Conservation (phyloP, 2,329 filamentous ascomycete genomes). For the Metarhizium robertsii region DNA sequence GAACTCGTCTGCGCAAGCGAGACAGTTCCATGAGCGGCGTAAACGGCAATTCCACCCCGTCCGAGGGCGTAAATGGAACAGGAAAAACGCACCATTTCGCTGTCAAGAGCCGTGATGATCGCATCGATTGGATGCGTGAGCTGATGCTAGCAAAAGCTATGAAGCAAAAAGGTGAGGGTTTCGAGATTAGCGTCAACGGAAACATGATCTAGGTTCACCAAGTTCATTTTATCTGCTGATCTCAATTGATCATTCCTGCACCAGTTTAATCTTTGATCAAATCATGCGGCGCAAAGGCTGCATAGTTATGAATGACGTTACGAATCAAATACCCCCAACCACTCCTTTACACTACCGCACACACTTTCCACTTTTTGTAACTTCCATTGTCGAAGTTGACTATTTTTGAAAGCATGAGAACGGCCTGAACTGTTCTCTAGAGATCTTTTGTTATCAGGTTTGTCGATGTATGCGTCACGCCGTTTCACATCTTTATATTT, state of each 20-base stretch:
- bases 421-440: not conserved
- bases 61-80: slow-evolving; percentile 47
- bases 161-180: slow-evolving; percentile 75
- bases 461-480: not conserved
- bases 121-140: slow-evolving; percentile 96
- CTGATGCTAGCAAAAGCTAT: slow-evolving; percentile 83
- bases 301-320: not conserved
- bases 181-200: slow-evolving; percentile 74
- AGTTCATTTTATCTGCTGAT: not conserved
- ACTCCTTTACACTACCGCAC: too few species aligned
- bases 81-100: slow-evolving; percentile 92
- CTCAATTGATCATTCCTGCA: not conserved
- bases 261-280: not conserved
- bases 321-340: too few species aligned
- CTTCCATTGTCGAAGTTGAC: too few species aligned
- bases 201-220: slow-evolving; percentile 47
- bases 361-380: too few species aligned
- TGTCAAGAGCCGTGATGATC: slow-evolving; percentile 74
- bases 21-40: slow-evolving; percentile 33
- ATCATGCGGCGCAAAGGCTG: too few species aligned
- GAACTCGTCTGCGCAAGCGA: slow-evolving; percentile 43
- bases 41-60: slow-evolving; percentile 18
- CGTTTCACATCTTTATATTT: not conserved
- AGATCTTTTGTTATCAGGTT: not conserved
- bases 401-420: not conserved